Base-by-base conservation (phyloP, 1,139 yeast genomes). In the Scheffersomyces lignicola region DNA sequence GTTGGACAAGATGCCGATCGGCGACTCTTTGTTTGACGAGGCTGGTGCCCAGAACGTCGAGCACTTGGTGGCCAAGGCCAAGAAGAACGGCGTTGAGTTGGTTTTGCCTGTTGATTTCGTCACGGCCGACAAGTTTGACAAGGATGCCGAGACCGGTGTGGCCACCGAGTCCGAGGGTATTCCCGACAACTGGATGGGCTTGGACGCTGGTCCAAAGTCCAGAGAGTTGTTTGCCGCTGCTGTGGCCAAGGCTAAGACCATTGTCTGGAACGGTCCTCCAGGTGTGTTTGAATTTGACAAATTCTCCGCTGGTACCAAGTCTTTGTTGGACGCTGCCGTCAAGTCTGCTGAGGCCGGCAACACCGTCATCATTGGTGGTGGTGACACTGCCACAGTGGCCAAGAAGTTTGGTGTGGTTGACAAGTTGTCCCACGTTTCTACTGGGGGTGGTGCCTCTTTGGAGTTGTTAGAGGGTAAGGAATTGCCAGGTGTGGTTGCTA, bases 261-360 rank as follows among this genome's bases (percentile, higher is more conserved):
- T 90, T 58, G 90, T 90, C 59, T 90, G 97, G 97, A 90, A 90
- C 75, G 97, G 97, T 63, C 97, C 97, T 46, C 96, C 97, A 67
- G 97, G 97, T 77, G 97, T 90, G 56, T 90, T 90, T 62, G 97
- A 90, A 75, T 89, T 90, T 60, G 96, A 87, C 48, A 77, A 77
- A 58, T 90, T 90, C 62, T 83, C 96, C 51, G 68, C 69, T 43
- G 97, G 97, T 71, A 90, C 97, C 61, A 85, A 88, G 75, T 67
- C 87, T 42, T 72, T 89, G 69, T 79, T 90, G 57, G 94, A 83
- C 49, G 95, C 92, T 52, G 82, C 83, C 57, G 95, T 88, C 52
- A 74, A 78, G 62, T 85, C 95, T 45, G 87, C 90, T 54, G 81
- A 79, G 65, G 77, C 78, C 43, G 96, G 96, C 60, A 83, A 88